phyloP scores from a whole-genome alignment of 2,329 filamentous ascomycete species.

The Trichoderma cornu-damae region DNA sequence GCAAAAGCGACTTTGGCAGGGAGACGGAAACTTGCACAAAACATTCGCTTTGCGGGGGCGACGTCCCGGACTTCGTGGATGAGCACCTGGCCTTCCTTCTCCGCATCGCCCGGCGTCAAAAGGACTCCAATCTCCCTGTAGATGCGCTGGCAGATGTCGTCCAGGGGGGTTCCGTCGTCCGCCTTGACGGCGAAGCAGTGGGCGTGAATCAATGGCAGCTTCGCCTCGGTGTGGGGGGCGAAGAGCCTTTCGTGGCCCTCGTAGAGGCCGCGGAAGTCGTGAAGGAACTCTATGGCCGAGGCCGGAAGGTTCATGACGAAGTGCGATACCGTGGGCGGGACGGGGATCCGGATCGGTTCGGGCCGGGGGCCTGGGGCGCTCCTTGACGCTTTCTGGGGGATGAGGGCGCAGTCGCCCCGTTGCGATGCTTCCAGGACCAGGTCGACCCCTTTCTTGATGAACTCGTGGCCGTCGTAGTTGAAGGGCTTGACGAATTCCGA shows the following conservation, averaged over 20 bases:
- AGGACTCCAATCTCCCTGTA: slow-evolving; percentile 37
- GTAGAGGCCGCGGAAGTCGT: slow-evolving; percentile 65
- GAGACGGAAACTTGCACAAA: slow-evolving; percentile 86
- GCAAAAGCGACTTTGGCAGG: slow-evolving; percentile 79
- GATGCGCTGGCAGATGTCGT: slow-evolving; percentile 43
- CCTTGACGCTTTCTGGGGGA: slow-evolving; percentile 39
- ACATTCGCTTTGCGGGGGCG: slow-evolving; percentile 92
- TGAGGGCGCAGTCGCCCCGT: slow-evolving; percentile 49
- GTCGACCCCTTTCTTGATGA: slow-evolving; percentile 68
- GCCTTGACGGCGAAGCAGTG: slow-evolving; percentile 88
- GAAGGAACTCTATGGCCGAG: slow-evolving; percentile 77
- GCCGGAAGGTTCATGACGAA: slow-evolving; percentile 98
- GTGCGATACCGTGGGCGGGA: slow-evolving; percentile 78
- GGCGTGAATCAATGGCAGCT: slow-evolving; percentile 81
- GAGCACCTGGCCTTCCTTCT: slow-evolving; percentile 45
- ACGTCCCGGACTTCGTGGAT: slow-evolving; percentile 77
- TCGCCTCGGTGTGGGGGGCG: slow-evolving; percentile 49
- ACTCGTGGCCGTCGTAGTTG: slow-evolving; percentile 75
- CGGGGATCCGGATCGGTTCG: slow-evolving; percentile 39
- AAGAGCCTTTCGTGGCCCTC: slow-evolving; percentile 64
- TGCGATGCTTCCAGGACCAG: slow-evolving; percentile 49
- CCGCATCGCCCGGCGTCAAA: slow-evolving; percentile 42
- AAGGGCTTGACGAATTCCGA: slow-evolving; percentile 67
- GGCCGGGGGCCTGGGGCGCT: slow-evolving; percentile 36
- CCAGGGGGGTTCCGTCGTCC: slow-evolving; percentile 62